Base-by-base conservation (phyloP, 495 filamentous ascomycete genomes). In the Darksidea phi region DNA sequence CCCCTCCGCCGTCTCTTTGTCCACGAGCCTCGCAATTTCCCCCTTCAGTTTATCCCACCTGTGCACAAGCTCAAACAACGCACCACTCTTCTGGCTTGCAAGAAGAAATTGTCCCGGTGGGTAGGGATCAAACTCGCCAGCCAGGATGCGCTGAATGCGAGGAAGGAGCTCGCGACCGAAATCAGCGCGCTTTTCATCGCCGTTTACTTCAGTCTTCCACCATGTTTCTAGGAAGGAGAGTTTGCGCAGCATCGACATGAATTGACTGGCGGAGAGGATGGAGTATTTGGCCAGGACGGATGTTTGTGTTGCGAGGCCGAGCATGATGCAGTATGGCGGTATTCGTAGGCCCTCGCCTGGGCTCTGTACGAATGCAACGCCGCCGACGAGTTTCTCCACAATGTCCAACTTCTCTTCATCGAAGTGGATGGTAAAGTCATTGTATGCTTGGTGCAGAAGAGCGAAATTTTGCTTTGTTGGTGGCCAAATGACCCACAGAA, bases 261-360 rank as follows among this genome's bases (percentile, higher is more conserved):
- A 46, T 2, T 47, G 13, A 34, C 1, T 13, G 2, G 20, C 57
- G 0, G 57, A 32, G 48, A 53, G 13, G 2, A 47, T 1, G 3
- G 34, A 28, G 41, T 52, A 52, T 2, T 8, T 45, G 8, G 37
- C 48, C 1, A 60, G 32, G 7, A 60, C 57, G 6, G 57, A 18
- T 38, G 34, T 53, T 10, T 28, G 2, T 11, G 37, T 52, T 15
- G 48, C 25, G 12, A 59, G 24, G 1, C 20, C 57, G 25, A 46
- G 13, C 8, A 53, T 45, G 20, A 43, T 28, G 26, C 48, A 52
- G 57, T 51, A 60, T 12, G 57, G 57, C 15, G 57, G 57, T 1
- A 45, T 11, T 6, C 37, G 48, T 0, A 60, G 25, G 8, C n/a
- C 23, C 7, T 60, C 57, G 3, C 57, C 12, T 10, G 34, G 10